These are phyloP conservation scores for Chalciporus chontae DNA, from an alignment of 768 basidiomycete genomes.

Conservation along the genomic window DNA sequence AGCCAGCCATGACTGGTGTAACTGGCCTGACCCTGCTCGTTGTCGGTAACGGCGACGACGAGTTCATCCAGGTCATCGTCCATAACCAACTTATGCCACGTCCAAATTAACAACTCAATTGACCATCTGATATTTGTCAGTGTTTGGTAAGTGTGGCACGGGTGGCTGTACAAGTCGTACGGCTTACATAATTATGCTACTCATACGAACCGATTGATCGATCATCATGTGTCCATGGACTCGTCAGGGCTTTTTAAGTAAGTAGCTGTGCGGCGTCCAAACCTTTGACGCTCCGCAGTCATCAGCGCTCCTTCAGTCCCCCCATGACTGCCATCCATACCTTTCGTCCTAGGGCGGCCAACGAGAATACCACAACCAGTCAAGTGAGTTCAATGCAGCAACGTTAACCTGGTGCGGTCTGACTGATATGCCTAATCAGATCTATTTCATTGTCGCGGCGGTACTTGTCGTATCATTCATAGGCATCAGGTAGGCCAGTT, in stretches of 20 bases:
- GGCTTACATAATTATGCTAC: not conserved
- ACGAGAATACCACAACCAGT: not conserved
- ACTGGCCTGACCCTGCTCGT: constrained; percentile 29
- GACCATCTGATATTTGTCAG: constrained; percentile 10
- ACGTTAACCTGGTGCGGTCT: not conserved
- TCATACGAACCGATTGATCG: no score
- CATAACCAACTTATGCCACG: constrained; percentile 19
- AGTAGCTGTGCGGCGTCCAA: no score
- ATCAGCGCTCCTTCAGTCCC: not conserved
- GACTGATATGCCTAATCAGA: constrained; percentile 6
- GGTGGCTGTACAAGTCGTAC: constrained; percentile 6
- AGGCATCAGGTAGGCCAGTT: constrained; percentile 17
- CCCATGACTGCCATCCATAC: constrained; percentile 9
- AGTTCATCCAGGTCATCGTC: constrained; percentile 28
- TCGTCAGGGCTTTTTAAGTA: no score
- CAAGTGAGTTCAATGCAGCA: constrained; percentile 15
- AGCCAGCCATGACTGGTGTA: constrained; percentile 25
- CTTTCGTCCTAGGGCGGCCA: constrained; percentile 3
- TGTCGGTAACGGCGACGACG: constrained; percentile 31
- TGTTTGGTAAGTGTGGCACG: constrained; percentile 25
- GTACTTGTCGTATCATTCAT: constrained; percentile 15
- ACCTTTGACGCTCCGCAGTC: constrained; percentile 1
- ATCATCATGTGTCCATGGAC: no score
- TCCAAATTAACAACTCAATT: not conserved
- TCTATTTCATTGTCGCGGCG: constrained; percentile 22